Evolutionary conservation across 2,329 filamentous ascomycete genomes (phyloP).

Genomic region (Periconia digitata): DNA sequence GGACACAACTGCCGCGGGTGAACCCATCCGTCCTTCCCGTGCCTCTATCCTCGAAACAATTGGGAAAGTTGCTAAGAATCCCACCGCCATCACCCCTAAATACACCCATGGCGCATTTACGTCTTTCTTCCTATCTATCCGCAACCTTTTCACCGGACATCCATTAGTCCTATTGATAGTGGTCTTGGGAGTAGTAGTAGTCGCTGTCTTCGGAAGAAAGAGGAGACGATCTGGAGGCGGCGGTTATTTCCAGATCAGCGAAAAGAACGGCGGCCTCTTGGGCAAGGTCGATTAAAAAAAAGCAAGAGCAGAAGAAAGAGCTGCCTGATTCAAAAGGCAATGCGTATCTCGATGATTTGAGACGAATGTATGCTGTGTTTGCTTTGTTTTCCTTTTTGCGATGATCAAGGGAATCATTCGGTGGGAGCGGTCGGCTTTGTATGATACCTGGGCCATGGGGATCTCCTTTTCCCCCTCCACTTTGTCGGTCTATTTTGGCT

Average conservation of each 20-base stretch:
- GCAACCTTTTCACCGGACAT: conserved; percentile 46
- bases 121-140: conserved; percentile 62
- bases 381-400: too few relatives aligned
- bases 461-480: too few relatives aligned
- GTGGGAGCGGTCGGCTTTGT: too few relatives aligned
- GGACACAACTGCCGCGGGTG: conserved; percentile 87
- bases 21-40: conserved; percentile 84
- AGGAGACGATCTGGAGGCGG: conserved; percentile 48
- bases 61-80: conserved; percentile 67
- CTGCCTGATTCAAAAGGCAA: background rate
- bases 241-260: conserved; percentile 65
- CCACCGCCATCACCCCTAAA: conserved; percentile 73
- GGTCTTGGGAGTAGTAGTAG: conserved; percentile 59
- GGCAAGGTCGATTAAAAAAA: conserved; percentile 32
- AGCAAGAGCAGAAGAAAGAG: background rate
- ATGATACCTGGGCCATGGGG: too few relatives aligned
- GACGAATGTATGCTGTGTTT: background rate
- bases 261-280: conserved; percentile 67
- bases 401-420: too few relatives aligned
- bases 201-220: conserved; percentile 41
- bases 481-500: background rate
- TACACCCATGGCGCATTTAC: conserved; percentile 73
- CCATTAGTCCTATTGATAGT: conserved; percentile 55
- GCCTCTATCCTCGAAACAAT: conserved; percentile 89
- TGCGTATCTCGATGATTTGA: background rate